Percentiles rank a stretch among this genome's conserved stretches.
Evolutionary conservation across 805 yeast species (phyloP).

Genomic region (Wickerhamomyces chambardii): DNA sequence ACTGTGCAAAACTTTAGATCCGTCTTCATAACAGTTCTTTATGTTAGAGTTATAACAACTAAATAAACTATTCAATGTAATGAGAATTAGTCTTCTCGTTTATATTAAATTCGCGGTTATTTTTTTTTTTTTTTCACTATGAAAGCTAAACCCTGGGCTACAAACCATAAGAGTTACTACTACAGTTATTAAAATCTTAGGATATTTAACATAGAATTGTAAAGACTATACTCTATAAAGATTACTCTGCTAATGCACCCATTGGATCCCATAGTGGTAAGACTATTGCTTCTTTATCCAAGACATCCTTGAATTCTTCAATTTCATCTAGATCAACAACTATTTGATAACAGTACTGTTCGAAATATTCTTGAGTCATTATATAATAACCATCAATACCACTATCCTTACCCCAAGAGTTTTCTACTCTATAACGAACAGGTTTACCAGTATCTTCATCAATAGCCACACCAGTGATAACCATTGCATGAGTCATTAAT

Average conservation of each 20-base stretch:
- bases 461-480: slow-evolving; percentile 71
- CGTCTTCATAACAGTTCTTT: neutral
- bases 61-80: no score
- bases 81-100: no score
- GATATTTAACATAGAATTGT: no score
- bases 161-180: no score
- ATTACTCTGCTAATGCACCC: slow-evolving; percentile 53
- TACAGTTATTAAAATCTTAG: no score
- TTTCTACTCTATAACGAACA: slow-evolving; percentile 63
- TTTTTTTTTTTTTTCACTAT: no score
- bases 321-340: slow-evolving; percentile 49
- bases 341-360: slow-evolving; percentile 67
- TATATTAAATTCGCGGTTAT: no score
- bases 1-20: slow-evolving; percentile 65
- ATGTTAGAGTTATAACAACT: no score
- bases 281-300: slow-evolving; percentile 34
- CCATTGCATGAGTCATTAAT: slow-evolving; percentile 88
- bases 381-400: slow-evolving; percentile 63
- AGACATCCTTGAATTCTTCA: slow-evolving; percentile 21
- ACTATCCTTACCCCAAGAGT: slow-evolving; percentile 66
- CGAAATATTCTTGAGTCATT: slow-evolving; percentile 68
- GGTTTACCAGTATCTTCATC: slow-evolving; percentile 48
- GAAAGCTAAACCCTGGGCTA: no score
- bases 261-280: slow-evolving; percentile 75
- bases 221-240: no score